phyloP scores from a whole-genome alignment of 2,329 filamentous ascomycete species.

The Cytospora paraplurivora region DNA sequence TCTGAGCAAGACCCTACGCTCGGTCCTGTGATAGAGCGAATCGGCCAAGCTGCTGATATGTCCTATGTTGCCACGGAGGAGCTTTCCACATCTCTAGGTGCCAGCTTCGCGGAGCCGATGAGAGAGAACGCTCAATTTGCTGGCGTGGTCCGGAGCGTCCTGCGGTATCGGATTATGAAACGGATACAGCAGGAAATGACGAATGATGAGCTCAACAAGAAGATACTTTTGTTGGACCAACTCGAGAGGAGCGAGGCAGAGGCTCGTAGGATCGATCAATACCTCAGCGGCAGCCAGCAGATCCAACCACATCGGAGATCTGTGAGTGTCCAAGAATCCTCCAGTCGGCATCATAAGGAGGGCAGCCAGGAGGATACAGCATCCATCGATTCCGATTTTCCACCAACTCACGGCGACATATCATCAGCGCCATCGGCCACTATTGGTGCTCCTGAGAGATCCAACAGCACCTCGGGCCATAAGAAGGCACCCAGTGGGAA shows the following conservation, averaged over 20 bases:
- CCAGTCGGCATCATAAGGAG: constrained; percentile 54
- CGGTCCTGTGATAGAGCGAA: constrained; percentile 87
- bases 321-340: constrained; percentile 55
- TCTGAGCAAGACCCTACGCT: constrained; percentile 89
- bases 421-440: constrained; percentile 70
- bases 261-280: constrained; percentile 90
- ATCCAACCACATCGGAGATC: constrained; percentile 68
- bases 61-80: constrained; percentile 97
- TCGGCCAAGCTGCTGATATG: constrained; percentile 91
- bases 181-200: constrained; percentile 98
- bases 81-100: constrained; percentile 81
- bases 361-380: constrained; percentile 74
- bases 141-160: constrained; percentile 84
- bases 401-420: constrained; percentile 78
- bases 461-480: constrained; percentile 56
- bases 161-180: constrained; percentile 89
- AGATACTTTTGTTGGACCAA: constrained; percentile 77
- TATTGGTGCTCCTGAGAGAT: constrained; percentile 66
- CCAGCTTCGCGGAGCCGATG: constrained; percentile 96
- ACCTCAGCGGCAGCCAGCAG: constrained; percentile 74
- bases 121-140: constrained; percentile 97
- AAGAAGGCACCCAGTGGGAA: constrained; percentile 83
- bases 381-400: constrained; percentile 95
- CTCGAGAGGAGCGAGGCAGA: constrained; percentile 93
- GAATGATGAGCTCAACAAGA: constrained; percentile 87